Evolutionary conservation across 306 rosid species (phyloP).

Genomic region (Canavalia gladiata): DNA sequence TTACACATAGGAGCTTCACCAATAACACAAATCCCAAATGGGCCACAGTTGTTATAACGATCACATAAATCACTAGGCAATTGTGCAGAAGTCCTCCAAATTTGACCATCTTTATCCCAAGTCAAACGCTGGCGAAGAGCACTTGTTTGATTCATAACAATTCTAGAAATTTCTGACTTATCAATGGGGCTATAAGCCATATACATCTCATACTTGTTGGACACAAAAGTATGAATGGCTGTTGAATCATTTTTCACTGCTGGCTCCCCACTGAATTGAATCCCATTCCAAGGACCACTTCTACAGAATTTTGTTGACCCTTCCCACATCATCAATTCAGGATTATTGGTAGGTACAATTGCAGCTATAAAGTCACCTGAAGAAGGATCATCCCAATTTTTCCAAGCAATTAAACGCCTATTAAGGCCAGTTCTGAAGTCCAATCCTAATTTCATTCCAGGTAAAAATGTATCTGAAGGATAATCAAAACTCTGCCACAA

Average conservation of each 20-base stretch:
- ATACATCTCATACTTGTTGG: too few relatives aligned
- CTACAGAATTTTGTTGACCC: constrained; percentile 41
- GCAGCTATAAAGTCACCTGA: constrained; percentile 49
- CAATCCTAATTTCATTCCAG: constrained; percentile 58
- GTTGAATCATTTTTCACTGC: too few relatives aligned
- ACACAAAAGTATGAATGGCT: too few relatives aligned
- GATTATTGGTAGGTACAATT: constrained; percentile 33
- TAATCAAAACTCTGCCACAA: constrained; percentile 74
- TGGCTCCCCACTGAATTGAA: constrained; percentile 35
- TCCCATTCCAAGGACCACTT: constrained; percentile 65
- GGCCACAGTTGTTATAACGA: constrained; percentile 38
- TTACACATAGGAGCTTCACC: background rate
- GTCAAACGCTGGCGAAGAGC: background rate
- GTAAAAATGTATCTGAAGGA: constrained; percentile 61
- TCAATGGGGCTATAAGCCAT: too few relatives aligned
- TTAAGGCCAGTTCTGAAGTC: constrained; percentile 49
- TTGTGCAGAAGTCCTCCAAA: constrained; percentile 17
- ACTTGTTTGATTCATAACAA: constrained; percentile 44
- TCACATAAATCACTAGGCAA: constrained; percentile 41
- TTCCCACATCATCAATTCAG: constrained; percentile 49
- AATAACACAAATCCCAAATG: constrained; percentile 38
- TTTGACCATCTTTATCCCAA: background rate
- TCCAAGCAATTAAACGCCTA: constrained; percentile 63
- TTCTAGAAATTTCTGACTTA: background rate
- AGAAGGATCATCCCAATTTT: constrained; percentile 59